Conservation (phyloP, 768 basidiomycete species). For the Trametes maxima region DNA sequence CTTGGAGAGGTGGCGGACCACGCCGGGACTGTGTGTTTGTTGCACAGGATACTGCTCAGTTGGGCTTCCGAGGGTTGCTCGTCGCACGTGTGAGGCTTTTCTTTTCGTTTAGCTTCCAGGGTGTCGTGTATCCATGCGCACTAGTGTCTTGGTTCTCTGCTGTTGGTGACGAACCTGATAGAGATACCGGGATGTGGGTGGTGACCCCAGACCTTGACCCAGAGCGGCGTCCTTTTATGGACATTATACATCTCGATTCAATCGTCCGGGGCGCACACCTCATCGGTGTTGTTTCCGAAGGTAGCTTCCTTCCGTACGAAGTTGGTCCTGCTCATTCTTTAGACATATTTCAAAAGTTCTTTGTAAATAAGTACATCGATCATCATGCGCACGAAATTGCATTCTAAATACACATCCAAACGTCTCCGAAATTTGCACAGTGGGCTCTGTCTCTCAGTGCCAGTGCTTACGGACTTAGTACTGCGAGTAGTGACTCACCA, state of each 20-base stretch:
- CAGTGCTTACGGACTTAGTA: too few species aligned
- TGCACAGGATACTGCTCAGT: background rate
- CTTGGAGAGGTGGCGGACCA: conserved; percentile 24
- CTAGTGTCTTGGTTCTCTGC: conserved; percentile 1
- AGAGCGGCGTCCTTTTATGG: background rate
- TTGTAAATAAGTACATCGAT: conserved; percentile 13
- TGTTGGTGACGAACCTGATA: background rate
- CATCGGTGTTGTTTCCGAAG: background rate
- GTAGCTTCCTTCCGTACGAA: background rate
- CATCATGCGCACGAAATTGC: conserved; percentile 13
- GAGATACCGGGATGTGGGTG: conserved; percentile 8
- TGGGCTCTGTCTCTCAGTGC: too few species aligned
- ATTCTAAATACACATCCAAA: background rate
- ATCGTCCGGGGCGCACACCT: conserved; percentile 2
- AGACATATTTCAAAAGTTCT: background rate
- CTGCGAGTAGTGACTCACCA: too few species aligned
- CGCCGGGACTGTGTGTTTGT: conserved; percentile 32
- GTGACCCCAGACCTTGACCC: background rate
- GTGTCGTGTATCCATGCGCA: background rate
- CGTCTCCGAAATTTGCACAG: too few species aligned
- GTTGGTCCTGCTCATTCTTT: background rate
- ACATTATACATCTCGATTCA: background rate
- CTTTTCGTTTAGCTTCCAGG: conserved; percentile 31
- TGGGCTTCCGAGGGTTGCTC: conserved; percentile 25
- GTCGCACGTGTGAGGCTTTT: conserved; percentile 28